phyloP scores from a whole-genome alignment of 768 basidiomycete genomes.

The Xanthoconium stramineum region DNA sequence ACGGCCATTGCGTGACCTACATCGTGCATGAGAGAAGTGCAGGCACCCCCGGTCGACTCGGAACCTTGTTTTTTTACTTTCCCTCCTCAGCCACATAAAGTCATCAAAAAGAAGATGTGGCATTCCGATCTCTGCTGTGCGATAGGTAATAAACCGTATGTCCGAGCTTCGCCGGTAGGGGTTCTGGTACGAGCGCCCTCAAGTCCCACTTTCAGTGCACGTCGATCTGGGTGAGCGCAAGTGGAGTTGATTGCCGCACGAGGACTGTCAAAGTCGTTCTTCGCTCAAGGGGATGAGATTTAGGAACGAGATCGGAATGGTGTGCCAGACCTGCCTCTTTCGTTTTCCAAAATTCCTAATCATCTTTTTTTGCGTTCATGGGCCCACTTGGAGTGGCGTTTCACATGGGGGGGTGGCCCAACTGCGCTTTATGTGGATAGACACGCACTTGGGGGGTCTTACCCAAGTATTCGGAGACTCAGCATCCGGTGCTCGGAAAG shows the following conservation, averaged over 20 bases:
- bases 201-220: no score
- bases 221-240: conserved; percentile 10
- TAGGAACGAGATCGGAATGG: conserved; percentile 14
- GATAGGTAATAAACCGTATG: background rate
- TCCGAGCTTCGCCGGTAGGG: background rate
- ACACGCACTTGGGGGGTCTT: background rate
- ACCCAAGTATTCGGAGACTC: no score
- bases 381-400: background rate
- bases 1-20: conserved; percentile 14
- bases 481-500: no score
- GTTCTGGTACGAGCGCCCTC: background rate
- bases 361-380: no score
- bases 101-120: background rate
- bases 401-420: background rate
- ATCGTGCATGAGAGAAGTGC: conserved; percentile 18
- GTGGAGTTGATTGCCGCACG: background rate
- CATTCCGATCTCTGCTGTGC: conserved; percentile 1
- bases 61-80: conserved; percentile 26
- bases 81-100: background rate
- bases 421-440: background rate
- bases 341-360: no score
- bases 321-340: no score
- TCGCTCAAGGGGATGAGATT: conserved; percentile 7
- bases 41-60: conserved; percentile 21
- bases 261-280: background rate